Evolutionary conservation across 352 stramenopile genomes (phyloP), one percentile per base, ranked within the genome.

Genomic region (Globisporangium rhizosaccharum): DNA sequence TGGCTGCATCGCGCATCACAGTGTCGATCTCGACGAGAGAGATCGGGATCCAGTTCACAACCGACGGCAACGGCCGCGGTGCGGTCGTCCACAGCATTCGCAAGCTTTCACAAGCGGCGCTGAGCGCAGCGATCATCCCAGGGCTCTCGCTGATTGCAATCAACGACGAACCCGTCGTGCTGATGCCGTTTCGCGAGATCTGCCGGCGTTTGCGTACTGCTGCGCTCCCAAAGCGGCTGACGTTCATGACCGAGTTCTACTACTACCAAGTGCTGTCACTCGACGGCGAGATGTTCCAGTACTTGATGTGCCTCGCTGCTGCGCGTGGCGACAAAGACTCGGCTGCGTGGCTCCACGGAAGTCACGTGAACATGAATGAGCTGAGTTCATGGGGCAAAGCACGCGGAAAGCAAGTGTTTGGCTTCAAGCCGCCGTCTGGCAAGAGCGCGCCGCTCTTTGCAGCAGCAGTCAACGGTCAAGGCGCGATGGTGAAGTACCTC

Each of bases 11-110:
- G 49, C 76, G 82, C 12, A 66, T 90, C 6, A 79, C 72, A 1
- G 80, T 95, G 37, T 88, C 76, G 8, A 91, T 95, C 49, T 93
- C 86, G 5, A 95, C 86, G 18, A 76, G 83, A 41, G 81, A 92
- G 51, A 65, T 94, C 51, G 86, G 86, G 11, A 90, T 95, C 57
- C 84, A 94, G 36, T 88, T 95, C 44, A 88, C 74, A 12, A 90
- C 79, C 0, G 82, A 92, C 47, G 79, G 77, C 20, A 89, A 91
- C 18, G 81, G 81, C 2, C 79, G 86, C 50, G 86, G 86, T 9
- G 84, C 86, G 4, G 71, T 92, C 45, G 84, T 95, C 12, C 69
- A 87, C 53, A 90, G 53, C 51, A 75, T 95, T 33, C 79, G 82
- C 48, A 93, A 91, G 61, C 63, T 82, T 12, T 95, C 86, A 0